A percentile compares a stretch with the other conserved stretches of the same genome.
Evolutionary conservation across 345 rosid species (phyloP).

Genomic region (Stellera chamaejasme): DNA sequence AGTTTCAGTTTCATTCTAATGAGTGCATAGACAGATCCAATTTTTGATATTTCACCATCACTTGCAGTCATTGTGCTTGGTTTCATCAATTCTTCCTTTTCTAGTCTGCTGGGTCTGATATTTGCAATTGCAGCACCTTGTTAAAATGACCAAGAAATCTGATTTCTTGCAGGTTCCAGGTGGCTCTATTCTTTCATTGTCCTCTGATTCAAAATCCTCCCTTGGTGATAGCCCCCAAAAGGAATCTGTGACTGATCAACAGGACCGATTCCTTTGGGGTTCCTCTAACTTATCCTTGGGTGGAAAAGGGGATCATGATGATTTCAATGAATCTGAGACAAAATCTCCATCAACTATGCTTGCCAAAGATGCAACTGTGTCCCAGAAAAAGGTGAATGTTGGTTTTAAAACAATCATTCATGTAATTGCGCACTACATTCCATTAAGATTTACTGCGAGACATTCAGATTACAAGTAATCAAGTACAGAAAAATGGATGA

Average conservation of each 20-base stretch:
- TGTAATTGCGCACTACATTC: too few species aligned
- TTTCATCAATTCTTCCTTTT: not conserved
- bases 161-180: constrained; percentile 46
- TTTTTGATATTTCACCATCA: not conserved
- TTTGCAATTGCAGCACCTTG: not conserved
- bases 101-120: not conserved
- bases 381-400: constrained; percentile 28
- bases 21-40: not conserved
- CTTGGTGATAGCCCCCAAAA: constrained; percentile 27
- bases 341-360: constrained; percentile 16
- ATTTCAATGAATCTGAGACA: constrained; percentile 13
- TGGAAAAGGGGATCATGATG: constrained; percentile 8
- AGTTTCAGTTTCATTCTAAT: not conserved
- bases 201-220: constrained; percentile 52
- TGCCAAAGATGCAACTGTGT: constrained; percentile 19
- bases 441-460: too few species aligned
- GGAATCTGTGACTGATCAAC: constrained; percentile 18
- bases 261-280: constrained; percentile 16
- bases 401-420: not conserved
- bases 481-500: too few species aligned
- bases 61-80: not conserved
- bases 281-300: constrained; percentile 20
- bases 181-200: constrained; percentile 31
- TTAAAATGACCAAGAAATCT: constrained; percentile 1
- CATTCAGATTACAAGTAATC: too few species aligned